These are phyloP conservation scores for Metarhizium sp. DNA, from an alignment of 2,329 filamentous ascomycete genomes.

Conservation along the genomic window DNA sequence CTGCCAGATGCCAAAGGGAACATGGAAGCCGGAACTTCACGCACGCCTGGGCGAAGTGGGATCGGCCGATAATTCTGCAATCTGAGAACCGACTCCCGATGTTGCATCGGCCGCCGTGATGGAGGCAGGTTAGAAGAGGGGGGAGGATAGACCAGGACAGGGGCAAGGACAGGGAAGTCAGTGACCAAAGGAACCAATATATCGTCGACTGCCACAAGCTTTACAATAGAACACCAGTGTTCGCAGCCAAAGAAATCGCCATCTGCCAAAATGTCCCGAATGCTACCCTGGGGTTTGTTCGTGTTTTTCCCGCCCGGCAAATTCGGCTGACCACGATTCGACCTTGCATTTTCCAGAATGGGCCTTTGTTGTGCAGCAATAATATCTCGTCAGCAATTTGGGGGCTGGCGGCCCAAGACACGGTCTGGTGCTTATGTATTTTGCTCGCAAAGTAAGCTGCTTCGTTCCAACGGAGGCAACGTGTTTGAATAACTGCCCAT, in stretches of 20 bases:
- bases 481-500: not conserved
- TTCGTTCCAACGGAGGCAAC: not conserved
- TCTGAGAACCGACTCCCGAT: not conserved
- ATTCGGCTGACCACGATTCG: not conserved
- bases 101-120: not conserved
- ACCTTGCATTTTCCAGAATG: not conserved
- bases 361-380: not conserved
- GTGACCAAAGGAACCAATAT: not conserved
- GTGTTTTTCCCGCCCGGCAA: not conserved
- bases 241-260: not conserved
- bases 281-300: not conserved
- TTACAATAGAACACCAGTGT: not conserved
- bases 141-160: not conserved
- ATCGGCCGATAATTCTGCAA: not conserved
- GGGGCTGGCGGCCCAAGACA: not conserved
- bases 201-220: not conserved
- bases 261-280: not conserved
- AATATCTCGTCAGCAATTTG: not conserved
- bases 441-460: not conserved
- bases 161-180: not conserved
- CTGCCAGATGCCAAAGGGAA: not conserved
- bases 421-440: not conserved
- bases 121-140: not conserved
- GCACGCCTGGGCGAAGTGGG: not conserved
- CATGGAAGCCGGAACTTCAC: not conserved